A percentile compares a stretch with the other conserved stretches of the same genome.
Evolutionary conservation across 768 basidiomycete genomes (phyloP).

Genomic region (Fomitopsis serialis): DNA sequence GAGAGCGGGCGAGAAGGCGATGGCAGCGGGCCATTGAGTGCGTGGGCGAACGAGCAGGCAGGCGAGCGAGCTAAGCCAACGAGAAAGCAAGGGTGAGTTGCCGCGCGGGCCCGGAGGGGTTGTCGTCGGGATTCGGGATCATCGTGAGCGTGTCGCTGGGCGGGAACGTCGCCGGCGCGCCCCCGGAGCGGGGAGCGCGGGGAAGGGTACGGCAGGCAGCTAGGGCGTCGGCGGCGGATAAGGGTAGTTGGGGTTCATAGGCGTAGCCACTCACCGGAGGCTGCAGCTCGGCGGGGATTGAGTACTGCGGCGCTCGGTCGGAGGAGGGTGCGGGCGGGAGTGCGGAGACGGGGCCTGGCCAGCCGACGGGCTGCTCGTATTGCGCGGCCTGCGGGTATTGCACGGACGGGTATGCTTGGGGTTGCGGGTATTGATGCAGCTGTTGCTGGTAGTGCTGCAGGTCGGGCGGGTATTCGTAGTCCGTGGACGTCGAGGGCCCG

Average conservation of each 20-base stretch:
- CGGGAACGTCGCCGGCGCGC: background rate
- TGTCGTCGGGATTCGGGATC: conserved; percentile 6
- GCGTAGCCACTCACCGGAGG: conserved; percentile 2
- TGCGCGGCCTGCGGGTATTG: background rate
- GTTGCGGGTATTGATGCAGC: background rate
- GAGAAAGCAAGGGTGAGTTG: too few relatives aligned
- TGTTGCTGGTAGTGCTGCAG: background rate
- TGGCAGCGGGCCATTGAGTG: too few relatives aligned
- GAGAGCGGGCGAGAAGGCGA: too few relatives aligned
- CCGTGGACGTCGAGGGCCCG: background rate
- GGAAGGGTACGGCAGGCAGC: background rate
- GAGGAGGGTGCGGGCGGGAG: conserved; percentile 1
- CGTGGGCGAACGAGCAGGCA: too few relatives aligned
- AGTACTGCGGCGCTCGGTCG: conserved; percentile 1
- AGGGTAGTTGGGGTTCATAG: background rate
- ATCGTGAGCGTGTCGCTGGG: background rate
- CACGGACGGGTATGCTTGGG: background rate
- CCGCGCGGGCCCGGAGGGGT: conserved; percentile 8
- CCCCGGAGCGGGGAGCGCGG: conserved; percentile 7
- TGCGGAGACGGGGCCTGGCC: background rate
- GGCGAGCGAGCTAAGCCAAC: too few relatives aligned
- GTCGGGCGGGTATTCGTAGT: background rate
- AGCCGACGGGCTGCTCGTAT: background rate
- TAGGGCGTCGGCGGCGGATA: conserved; percentile 1
- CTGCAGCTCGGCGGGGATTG: background rate